Base-by-base conservation (phyloP, 202 grass and related monocot genomes). In the Schoenoplectus triqueter region DNA sequence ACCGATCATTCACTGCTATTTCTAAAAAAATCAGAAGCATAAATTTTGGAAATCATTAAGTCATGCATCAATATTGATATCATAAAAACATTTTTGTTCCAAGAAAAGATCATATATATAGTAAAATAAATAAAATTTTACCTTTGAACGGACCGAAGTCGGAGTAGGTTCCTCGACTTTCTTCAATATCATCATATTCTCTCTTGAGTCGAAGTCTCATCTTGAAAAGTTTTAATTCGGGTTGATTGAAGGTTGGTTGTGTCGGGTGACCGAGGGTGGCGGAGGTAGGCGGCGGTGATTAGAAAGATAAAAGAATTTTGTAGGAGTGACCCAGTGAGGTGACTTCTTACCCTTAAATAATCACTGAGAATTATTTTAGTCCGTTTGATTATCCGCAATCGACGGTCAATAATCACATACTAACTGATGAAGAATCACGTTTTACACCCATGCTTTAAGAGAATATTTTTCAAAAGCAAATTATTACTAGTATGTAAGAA, bases 321-420 rank as follows among this genome's bases (percentile, higher is more conserved):
- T 15, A 70, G 81, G 64, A 66, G 64, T 56, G 80, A 56, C 50
- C 9, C 19, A 83, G 81, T 70, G 48, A 55, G 81, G 22, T 83
- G 20, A 69, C 81, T 81, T 81, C 40, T 21, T 83, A 14, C 13
- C 31, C 40, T 83, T 83, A 56, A 45, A 69, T 70, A 83, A 50
- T 57, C 19, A 6, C 64, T 48, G 49, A 83, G 47, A 71, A 9
- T 71, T 5, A 40, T 31, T 51, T 70, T 2, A 11, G 11, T 50
- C 47, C 62, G n/a, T 82, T 82, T 14, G 62, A 82, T 82, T 19
- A 56, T 52, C 71, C 11, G 44, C 19, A 1, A 83, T 83, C 81
- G 13, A 83, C 14, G 50, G 65, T 70, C 50, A 31, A 48, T n/a
- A 81, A 83, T 69, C 47, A 15, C 18, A 39, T 64, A 41, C 68